Conservation (phyloP, 306 rosid species). For the Glycine soja region DNA sequence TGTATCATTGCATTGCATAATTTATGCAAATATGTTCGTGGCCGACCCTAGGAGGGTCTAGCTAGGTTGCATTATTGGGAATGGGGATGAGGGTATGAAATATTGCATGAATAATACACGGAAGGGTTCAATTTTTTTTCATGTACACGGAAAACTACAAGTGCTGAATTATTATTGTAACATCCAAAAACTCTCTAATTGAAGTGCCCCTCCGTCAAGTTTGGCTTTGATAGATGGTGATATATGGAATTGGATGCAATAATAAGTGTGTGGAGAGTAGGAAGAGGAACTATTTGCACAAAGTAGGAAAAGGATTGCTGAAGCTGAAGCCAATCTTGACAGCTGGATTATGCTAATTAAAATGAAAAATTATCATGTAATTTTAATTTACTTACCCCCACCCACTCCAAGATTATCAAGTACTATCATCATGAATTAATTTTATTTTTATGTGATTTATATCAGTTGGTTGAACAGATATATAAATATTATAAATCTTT, state of each 20-base stretch:
- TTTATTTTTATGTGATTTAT: too few relatives aligned
- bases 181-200: not conserved
- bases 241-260: slow-evolving; percentile 38
- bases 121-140: too few relatives aligned
- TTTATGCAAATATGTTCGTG: not conserved
- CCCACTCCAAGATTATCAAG: not conserved
- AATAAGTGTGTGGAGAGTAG: too few relatives aligned
- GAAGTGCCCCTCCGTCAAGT: slow-evolving; percentile 30
- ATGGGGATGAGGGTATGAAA: not conserved
- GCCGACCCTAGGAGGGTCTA: too few relatives aligned
- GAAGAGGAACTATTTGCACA: not conserved
- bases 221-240: slow-evolving; percentile 52
- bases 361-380: not conserved
- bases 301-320: slow-evolving; percentile 1
- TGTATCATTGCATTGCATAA: not conserved
- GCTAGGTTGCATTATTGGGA: slow-evolving; percentile 42
- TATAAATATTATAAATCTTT: too few relatives aligned
- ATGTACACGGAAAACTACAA: slow-evolving; percentile 30
- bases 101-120: not conserved
- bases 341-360: slow-evolving; percentile 58
- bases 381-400: not conserved
- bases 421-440: not conserved
- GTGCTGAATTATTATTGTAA: not conserved
- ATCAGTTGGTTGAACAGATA: too few relatives aligned
- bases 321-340: slow-evolving; percentile 33